phyloP scores from a whole-genome alignment of 2,329 filamentous ascomycete genomes.

The Epichloe festucae region DNA sequence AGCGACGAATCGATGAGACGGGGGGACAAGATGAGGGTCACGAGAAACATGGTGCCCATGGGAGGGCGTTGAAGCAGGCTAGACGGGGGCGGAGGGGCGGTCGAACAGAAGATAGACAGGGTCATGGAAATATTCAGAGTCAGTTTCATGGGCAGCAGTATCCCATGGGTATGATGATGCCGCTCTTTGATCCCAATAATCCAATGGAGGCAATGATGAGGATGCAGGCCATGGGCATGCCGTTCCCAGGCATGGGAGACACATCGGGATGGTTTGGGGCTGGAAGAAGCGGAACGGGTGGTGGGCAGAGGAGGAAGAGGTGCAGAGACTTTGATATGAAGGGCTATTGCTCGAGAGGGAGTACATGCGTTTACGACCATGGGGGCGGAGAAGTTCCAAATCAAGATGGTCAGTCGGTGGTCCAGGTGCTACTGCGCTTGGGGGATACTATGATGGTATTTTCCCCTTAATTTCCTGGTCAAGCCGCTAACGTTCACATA shows the following conservation, averaged over 20 bases:
- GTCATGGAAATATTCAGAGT: not conserved
- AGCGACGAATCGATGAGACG: constrained; percentile 24
- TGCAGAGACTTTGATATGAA: constrained; percentile 63
- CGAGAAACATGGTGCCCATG: not conserved
- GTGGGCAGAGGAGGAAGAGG: constrained; percentile 23
- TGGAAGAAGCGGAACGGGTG: constrained; percentile 7
- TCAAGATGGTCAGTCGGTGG: constrained; percentile 15
- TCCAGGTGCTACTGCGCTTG: not conserved
- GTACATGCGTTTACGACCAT: constrained; percentile 57
- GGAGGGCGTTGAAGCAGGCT: constrained; percentile 44
- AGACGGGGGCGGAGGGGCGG: constrained; percentile 35
- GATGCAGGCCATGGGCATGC: constrained; percentile 44
- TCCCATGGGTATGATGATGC: constrained; percentile 8
- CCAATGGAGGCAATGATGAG: constrained; percentile 49
- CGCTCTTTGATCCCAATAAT: constrained; percentile 44
- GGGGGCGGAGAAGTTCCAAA: constrained; percentile 18
- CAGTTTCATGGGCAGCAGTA: constrained; percentile 8
- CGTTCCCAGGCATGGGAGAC: constrained; percentile 27
- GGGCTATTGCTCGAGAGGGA: constrained; percentile 57
- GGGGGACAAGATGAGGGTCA: constrained; percentile 2
- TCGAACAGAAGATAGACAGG: constrained; percentile 11
- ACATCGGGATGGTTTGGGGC: constrained; percentile 12
- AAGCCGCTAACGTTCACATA: constrained; percentile 2
- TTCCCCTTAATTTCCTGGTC: not conserved
- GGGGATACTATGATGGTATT: no score